phyloP scores from a whole-genome alignment of 306 rosid genomes.

The Cucurbita pepo region DNA sequence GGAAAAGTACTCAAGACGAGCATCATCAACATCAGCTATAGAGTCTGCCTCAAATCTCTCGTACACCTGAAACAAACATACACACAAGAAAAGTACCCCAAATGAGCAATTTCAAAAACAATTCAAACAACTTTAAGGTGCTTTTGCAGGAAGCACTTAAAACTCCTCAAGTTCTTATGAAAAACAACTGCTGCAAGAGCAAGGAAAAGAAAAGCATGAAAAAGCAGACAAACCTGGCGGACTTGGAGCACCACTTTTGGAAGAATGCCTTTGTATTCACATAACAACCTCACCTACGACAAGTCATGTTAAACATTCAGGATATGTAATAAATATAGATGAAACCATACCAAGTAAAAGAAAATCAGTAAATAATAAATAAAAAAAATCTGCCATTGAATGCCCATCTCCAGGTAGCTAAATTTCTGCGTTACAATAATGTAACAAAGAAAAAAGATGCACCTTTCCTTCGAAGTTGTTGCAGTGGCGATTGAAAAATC shows the following conservation, averaged over 20 bases:
- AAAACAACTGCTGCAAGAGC: constrained; percentile 3
- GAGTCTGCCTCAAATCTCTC: constrained; percentile 53
- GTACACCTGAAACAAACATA: constrained; percentile 35
- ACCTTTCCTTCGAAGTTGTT: constrained; percentile 80
- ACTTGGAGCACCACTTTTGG: constrained; percentile 61
- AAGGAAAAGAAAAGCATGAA: not conserved
- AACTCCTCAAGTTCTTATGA: not conserved
- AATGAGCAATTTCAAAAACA: constrained; percentile 18
- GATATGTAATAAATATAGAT: not conserved
- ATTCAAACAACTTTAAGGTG: not conserved
- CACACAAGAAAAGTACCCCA: constrained; percentile 27
- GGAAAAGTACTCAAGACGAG: constrained; percentile 72
- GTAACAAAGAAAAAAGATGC: constrained; percentile 11
- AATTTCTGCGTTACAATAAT: not conserved
- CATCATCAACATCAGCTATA: constrained; percentile 54
- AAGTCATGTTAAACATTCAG: constrained; percentile 5
- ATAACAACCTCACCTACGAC: constrained; percentile 51
- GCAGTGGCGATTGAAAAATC: constrained; percentile 62
- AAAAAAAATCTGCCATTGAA: not conserved
- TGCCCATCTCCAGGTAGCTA: not conserved
- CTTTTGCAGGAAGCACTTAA: not conserved
- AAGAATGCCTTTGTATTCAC: constrained; percentile 65
- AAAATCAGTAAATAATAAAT: not conserved
- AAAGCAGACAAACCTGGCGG: constrained; percentile 44
- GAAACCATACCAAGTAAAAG: not conserved